Percentiles rank a stretch among this genome's conserved stretches.
These are phyloP conservation scores for Cyberlindnera veronae DNA, from an alignment of 805 yeast genomes.

Conservation along the genomic window DNA sequence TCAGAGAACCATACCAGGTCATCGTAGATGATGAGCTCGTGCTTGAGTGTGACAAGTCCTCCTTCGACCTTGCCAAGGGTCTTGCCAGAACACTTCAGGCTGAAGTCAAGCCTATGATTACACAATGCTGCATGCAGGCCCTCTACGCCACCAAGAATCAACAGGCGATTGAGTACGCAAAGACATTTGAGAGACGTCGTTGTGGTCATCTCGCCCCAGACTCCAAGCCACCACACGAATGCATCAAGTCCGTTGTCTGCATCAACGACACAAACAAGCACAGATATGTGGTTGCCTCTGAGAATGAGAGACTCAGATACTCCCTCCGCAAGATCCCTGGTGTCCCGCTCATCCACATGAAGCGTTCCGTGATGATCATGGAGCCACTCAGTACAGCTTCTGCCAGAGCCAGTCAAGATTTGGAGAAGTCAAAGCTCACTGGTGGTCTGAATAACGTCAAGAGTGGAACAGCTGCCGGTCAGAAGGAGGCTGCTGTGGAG, in stretches of 20 bases:
- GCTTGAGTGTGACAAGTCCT: slow-evolving; percentile 57
- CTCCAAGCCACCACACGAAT: slow-evolving; percentile 64
- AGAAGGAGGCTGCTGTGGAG: slow-evolving; percentile 21
- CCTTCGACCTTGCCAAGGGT: slow-evolving; percentile 79
- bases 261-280: slow-evolving; percentile 81
- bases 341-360: slow-evolving; percentile 82
- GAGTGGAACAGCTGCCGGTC: slow-evolving; percentile 25
- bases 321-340: slow-evolving; percentile 78
- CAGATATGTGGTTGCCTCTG: slow-evolving; percentile 86
- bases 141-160: slow-evolving; percentile 71
- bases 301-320: slow-evolving; percentile 66
- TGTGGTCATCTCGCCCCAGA: slow-evolving; percentile 77
- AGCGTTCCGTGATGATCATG: slow-evolving; percentile 91
- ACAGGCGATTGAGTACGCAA: slow-evolving; percentile 76
- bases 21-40: slow-evolving; percentile 81
- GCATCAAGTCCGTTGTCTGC: slow-evolving; percentile 67
- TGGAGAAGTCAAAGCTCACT: slow-evolving; percentile 66
- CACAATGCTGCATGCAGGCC: slow-evolving; percentile 92
- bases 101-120: slow-evolving; percentile 84
- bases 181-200: slow-evolving; percentile 83
- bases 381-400: slow-evolving; percentile 86
- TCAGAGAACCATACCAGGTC: slow-evolving; percentile 91
- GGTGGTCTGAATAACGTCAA: slow-evolving; percentile 67
- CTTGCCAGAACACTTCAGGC: slow-evolving; percentile 78
- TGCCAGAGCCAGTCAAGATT: slow-evolving; percentile 39